These are phyloP conservation scores for Apiospora phragmitis DNA, from an alignment of 2,329 filamentous ascomycete species.

Conservation along the genomic window DNA sequence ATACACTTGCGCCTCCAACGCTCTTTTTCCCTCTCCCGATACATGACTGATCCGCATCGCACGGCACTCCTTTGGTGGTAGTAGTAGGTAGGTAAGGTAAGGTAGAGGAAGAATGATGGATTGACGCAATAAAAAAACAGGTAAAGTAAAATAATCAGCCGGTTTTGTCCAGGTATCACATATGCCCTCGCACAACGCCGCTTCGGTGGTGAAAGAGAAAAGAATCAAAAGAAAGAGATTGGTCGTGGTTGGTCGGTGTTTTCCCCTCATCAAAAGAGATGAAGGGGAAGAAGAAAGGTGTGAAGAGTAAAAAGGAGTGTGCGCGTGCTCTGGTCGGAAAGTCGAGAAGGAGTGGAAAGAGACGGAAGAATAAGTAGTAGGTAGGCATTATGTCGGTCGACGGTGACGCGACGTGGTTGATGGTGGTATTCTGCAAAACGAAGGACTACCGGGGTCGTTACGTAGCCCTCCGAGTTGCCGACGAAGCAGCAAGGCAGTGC, in stretches of 20 bases:
- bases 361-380: neutral
- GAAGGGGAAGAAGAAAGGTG: neutral
- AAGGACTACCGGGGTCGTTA: neutral
- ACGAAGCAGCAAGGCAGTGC: neutral
- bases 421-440: neutral
- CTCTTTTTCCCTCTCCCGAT: neutral
- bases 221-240: neutral
- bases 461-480: neutral
- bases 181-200: slow-evolving; percentile 9
- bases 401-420: neutral
- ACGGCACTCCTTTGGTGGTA: slow-evolving; percentile 6
- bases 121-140: slow-evolving; percentile 4
- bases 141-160: slow-evolving; percentile 10
- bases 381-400: neutral
- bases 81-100: neutral
- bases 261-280: neutral
- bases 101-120: slow-evolving; percentile 3
- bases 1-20: slow-evolving; percentile 7
- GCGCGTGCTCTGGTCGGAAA: slow-evolving; percentile 4
- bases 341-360: slow-evolving; percentile 1
- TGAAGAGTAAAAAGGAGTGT: slow-evolving; percentile 8
- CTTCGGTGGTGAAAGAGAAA: neutral
- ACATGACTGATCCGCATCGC: neutral
- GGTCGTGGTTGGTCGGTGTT: neutral
- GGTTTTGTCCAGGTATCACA: slow-evolving; percentile 13